Evolutionary conservation across 257 asterid genomes (phyloP).

Genomic region (Nicotiana paniculata): DNA sequence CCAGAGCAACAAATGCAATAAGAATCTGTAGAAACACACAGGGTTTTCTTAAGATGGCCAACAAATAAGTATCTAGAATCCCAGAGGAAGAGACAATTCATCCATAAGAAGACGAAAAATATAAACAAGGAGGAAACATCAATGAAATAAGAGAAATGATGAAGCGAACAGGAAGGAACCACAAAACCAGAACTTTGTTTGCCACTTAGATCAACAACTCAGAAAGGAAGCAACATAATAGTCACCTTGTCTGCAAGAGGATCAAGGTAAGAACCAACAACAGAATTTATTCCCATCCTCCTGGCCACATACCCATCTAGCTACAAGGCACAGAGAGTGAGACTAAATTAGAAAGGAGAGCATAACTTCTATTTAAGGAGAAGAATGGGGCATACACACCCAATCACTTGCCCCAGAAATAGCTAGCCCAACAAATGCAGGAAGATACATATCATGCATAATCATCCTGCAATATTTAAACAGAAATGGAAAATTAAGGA

Average conservation of each 20-base stretch:
- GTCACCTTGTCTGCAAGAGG: constrained; percentile 97
- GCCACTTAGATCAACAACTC: background rate
- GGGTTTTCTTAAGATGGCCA: background rate
- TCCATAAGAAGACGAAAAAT: background rate
- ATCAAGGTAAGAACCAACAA: constrained; percentile 95
- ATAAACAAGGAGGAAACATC: background rate
- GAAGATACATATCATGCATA: constrained; percentile 69
- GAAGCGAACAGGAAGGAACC: background rate
- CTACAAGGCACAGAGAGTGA: constrained; percentile 35
- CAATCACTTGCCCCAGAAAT: constrained; percentile 91
- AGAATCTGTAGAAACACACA: constrained; percentile 43
- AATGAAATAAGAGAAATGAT: background rate
- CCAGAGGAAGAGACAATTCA: background rate
- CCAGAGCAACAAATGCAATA: constrained; percentile 79
- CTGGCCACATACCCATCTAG: constrained; percentile 93
- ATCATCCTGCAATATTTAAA: constrained; percentile 68
- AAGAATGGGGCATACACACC: constrained; percentile 40
- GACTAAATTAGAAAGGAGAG: background rate
- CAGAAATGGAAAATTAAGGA: background rate
- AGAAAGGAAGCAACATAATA: background rate
- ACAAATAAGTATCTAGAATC: background rate
- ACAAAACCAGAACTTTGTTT: constrained; percentile 4
- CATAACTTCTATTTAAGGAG: background rate
- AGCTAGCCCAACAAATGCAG: constrained; percentile 80
- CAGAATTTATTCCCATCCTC: constrained; percentile 82